Evolutionary conservation across 2,329 filamentous ascomycete genomes (phyloP).

Genomic region (Aspergillus jensenii): DNA sequence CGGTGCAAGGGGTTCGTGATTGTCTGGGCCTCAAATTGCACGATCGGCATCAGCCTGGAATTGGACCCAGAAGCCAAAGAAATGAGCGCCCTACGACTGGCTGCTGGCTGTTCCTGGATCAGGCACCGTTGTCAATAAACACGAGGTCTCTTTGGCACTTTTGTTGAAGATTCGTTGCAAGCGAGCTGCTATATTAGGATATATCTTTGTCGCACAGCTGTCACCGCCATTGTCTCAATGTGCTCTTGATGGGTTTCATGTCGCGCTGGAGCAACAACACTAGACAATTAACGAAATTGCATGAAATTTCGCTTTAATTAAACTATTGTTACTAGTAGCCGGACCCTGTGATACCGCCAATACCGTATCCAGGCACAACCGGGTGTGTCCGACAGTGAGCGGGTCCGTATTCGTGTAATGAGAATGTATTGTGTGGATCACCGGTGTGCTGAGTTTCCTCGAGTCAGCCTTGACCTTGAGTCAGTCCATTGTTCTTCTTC

Average conservation of each 20-base stretch:
- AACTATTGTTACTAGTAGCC: slow-evolving; percentile 3
- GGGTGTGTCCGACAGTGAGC: too few relatives aligned
- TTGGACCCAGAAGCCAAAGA: slow-evolving; percentile 3
- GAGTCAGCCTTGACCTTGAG: too few relatives aligned
- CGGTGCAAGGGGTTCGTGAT: slow-evolving; percentile 14
- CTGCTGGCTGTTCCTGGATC: slow-evolving; percentile 10
- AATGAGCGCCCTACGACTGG: neutral
- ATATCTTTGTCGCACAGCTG: neutral
- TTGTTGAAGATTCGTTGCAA: too few relatives aligned
- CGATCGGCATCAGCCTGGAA: slow-evolving; percentile 1
- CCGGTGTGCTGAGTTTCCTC: too few relatives aligned
- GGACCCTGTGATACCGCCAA: neutral
- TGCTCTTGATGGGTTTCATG: neutral
- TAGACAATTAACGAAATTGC: neutral
- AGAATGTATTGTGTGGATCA: neutral
- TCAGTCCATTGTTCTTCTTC: neutral
- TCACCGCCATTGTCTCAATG: slow-evolving; percentile 1
- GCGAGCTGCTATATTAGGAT: neutral
- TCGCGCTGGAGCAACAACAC: neutral
- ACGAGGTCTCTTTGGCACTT: too few relatives aligned
- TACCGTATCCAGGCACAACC: neutral
- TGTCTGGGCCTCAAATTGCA: slow-evolving; percentile 10
- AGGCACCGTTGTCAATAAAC: too few relatives aligned
- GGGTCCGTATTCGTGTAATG: neutral
- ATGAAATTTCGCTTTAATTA: neutral